Conservation (phyloP, 2,329 filamentous ascomycete species). For the Pyricularia grisea region DNA sequence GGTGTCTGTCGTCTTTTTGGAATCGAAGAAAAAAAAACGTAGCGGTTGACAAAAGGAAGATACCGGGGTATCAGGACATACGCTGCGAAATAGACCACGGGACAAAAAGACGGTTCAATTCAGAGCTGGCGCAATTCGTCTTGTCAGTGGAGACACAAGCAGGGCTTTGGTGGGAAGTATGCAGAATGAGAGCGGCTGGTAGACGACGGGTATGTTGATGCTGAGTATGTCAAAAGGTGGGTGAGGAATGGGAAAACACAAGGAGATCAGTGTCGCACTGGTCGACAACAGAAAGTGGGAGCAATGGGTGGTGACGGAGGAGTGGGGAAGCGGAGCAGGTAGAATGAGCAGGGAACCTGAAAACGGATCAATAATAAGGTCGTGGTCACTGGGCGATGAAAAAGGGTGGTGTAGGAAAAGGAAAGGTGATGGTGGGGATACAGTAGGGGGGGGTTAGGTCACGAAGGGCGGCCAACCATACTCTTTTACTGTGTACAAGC, state of each 20-base stretch:
- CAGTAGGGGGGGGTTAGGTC: neutral
- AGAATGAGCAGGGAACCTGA: conserved; percentile 2
- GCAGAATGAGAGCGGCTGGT: neutral
- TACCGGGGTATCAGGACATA: neutral
- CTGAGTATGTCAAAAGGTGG: neutral
- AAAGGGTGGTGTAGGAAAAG: neutral
- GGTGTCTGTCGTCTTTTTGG: neutral
- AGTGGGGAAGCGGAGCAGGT: conserved; percentile 5
- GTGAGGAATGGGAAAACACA: conserved; percentile 4
- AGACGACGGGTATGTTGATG: neutral
- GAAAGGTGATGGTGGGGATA: neutral
- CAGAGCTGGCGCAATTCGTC: neutral
- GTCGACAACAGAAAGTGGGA: conserved; percentile 4
- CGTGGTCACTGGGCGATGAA: conserved; percentile 1
- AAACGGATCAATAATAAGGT: conserved; percentile 6
- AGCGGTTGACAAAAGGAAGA: neutral
- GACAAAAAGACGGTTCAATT: conserved; percentile 1
- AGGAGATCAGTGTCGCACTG: conserved; percentile 2
- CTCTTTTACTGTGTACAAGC: neutral
- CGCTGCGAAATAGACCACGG: neutral
- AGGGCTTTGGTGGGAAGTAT: neutral
- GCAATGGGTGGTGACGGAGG: conserved; percentile 3
- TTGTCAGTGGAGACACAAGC: neutral
- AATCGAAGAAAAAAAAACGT: neutral
- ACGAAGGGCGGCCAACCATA: neutral